Percentiles rank a stretch among this genome's conserved stretches.
phyloP scores from a whole-genome alignment of 306 rosid genomes.

The Inga oerstediana region DNA sequence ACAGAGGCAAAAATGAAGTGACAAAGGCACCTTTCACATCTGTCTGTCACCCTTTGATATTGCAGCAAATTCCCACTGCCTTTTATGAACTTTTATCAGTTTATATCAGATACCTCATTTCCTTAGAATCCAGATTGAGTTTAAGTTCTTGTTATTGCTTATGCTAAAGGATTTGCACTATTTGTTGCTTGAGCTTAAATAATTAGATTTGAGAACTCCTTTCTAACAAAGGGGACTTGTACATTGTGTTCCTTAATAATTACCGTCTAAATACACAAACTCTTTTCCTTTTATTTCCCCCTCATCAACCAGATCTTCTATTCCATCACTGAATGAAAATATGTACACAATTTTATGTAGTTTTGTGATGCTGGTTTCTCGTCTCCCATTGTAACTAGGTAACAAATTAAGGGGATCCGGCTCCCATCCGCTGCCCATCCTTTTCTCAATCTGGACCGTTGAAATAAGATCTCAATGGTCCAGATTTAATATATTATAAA shows the following conservation, averaged over 20 bases:
- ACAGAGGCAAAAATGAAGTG: conserved; percentile 97
- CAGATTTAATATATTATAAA: no score
- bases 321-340: neutral
- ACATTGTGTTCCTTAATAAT: neutral
- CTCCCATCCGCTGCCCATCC: no score
- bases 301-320: neutral
- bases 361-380: neutral
- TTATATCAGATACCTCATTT: neutral
- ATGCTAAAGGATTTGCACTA: neutral
- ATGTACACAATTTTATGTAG: no score
- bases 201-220: neutral
- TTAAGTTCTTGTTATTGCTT: neutral
- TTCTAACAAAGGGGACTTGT: neutral
- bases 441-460: no score
- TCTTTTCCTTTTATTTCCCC: neutral
- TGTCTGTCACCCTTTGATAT: neutral
- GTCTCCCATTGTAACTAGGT: neutral
- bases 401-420: no score
- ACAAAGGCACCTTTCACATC: conserved; percentile 16
- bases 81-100: neutral
- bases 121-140: neutral
- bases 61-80: neutral
- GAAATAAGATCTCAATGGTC: no score
- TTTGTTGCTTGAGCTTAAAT: neutral
- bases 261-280: neutral